These are phyloP conservation scores for Echinosophora koreensis DNA, from an alignment of 306 rosid species.

Conservation along the genomic window DNA sequence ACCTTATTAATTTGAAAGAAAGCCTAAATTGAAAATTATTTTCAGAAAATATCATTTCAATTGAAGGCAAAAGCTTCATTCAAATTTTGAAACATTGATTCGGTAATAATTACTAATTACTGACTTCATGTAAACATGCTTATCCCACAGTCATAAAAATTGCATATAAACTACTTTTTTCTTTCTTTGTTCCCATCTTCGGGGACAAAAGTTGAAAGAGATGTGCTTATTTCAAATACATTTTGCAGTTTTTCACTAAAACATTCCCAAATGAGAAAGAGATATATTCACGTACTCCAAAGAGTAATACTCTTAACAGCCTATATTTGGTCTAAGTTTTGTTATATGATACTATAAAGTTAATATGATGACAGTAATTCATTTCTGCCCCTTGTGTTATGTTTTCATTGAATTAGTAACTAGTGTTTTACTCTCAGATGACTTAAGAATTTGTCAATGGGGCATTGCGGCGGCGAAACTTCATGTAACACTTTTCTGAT, in stretches of 20 bases:
- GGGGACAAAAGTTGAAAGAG: background rate
- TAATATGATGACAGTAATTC: background rate
- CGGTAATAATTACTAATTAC: background rate
- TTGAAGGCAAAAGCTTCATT: slow-evolving; percentile 14
- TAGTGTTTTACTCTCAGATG: background rate
- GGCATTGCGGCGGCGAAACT: background rate
- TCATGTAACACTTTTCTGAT: background rate
- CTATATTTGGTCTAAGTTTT: background rate
- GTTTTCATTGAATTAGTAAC: background rate
- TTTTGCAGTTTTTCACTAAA: background rate
- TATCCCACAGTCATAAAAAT: background rate
- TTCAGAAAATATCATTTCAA: slow-evolving; percentile 8
- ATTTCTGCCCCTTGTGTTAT: background rate
- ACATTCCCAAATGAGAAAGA: slow-evolving; percentile 1
- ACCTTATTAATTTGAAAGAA: background rate
- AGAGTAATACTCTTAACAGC: slow-evolving; percentile 11
- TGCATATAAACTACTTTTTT: slow-evolving; percentile 21
- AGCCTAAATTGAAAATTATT: slow-evolving; percentile 11
- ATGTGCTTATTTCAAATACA: slow-evolving; percentile 1
- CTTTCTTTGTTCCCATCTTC: background rate
- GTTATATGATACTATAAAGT: background rate
- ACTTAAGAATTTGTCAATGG: background rate
- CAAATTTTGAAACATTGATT: slow-evolving; percentile 13
- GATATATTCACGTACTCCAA: background rate
- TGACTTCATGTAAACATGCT: background rate